Evolutionary conservation across 73 alveolate genomes (phyloP).

Genomic region (Paraurostyla sp.): DNA sequence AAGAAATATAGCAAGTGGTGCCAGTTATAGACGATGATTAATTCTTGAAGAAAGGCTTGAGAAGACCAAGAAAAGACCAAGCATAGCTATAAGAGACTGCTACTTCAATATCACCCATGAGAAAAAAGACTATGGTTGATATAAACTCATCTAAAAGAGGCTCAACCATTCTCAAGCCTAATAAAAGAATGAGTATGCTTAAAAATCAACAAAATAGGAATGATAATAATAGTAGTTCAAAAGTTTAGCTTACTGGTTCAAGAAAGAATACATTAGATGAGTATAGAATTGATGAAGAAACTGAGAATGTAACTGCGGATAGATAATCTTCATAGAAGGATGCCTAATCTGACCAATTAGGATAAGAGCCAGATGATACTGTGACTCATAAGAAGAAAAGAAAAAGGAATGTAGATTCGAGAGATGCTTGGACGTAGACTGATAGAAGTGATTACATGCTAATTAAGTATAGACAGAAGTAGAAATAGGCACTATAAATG

Average conservation of each 20-base stretch:
- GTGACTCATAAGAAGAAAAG: conserved; percentile 50
- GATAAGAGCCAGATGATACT: conserved; percentile 2
- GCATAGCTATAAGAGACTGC: conserved; percentile 8
- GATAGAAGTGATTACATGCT: conserved; percentile 73
- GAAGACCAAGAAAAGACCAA: not conserved
- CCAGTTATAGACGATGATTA: conserved; percentile 42
- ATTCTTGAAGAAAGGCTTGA: not conserved
- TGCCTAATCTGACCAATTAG: not conserved
- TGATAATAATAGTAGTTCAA: not conserved
- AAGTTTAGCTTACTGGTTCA: not conserved
- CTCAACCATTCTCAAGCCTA: not conserved
- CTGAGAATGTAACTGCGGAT: not conserved
- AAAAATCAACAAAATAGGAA: not conserved
- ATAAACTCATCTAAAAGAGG: not conserved
- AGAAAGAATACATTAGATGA: conserved; percentile 30
- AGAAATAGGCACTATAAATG: conserved; percentile 38
- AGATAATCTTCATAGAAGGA: too few species aligned
- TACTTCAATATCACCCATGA: conserved; percentile 58
- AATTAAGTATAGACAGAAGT: conserved; percentile 63
- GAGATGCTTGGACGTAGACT: conserved; percentile 78
- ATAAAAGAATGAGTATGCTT: conserved; percentile 4
- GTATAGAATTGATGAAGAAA: conserved; percentile 21
- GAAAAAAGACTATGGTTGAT: conserved; percentile 43
- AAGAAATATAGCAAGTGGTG: conserved; percentile 34
- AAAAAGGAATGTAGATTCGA: conserved; percentile 59